Base-by-base conservation (phyloP, 139 green algal species). In the Desmodesmus armatus region DNA sequence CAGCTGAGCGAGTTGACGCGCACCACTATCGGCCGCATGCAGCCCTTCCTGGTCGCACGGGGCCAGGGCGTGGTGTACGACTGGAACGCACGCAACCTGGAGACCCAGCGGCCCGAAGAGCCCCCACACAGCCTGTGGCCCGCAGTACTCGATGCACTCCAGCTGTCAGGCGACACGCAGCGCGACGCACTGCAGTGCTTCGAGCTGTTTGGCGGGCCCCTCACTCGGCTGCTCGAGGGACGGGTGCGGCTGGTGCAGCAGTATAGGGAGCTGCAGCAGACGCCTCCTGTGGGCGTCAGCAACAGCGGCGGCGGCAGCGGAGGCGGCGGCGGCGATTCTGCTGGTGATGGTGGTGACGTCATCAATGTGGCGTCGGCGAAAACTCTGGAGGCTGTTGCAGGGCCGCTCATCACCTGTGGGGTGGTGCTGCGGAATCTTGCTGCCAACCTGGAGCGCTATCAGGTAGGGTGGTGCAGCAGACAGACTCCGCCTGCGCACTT, bases 181-280 rank as follows among this genome's bases (percentile, higher is more conserved):
- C 43, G 49, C 4, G 78, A 84, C 44, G 62, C 63, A 27, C 44
- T 84, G 31, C 62, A 40, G 27, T 84, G 78, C 41, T 77, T 53
- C 29, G 17, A 31, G 29, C 66, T 77, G 29, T 84, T 84, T 41
- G 44, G 63, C 11, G 44, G 40, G 29, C 77, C 62, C 78, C 37
- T 84, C 0, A 53, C 39, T 0, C 47, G 49, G n/a, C 78, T 84
- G 60, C 41, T 76, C 11, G 78, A 84, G n/a, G 35, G 63, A 41
- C 78, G 78, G 3, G 25, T 51, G 62, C 41, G 39, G 63, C 43
- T 84, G 41, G 25, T 33, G 27, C 29, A 41, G 15, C 62, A 75
- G 78, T 84, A 84, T 31, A 72, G 47, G 43, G 78, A 62, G 19
- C 62, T 84, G 7, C 78, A 84, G 78, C 39, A 75, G 78, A n/a